Conservation (phyloP, 2,329 filamentous ascomycete genomes). For the Esteya vermicola region DNA sequence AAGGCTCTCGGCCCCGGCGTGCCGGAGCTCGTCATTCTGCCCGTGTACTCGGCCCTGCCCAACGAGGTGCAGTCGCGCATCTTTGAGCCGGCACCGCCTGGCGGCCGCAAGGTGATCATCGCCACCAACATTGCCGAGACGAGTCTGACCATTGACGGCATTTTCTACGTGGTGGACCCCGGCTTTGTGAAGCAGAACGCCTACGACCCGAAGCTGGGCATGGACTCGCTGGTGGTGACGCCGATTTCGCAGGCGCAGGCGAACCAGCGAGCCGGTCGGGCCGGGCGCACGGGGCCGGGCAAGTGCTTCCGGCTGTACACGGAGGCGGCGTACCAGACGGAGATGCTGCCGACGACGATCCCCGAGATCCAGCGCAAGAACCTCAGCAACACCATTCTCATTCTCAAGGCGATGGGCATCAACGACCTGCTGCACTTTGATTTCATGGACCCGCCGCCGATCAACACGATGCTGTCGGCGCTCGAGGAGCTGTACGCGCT, state of each 20-base stretch:
- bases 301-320: slow-evolving; percentile 96
- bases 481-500: slow-evolving; percentile 90
- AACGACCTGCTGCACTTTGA: slow-evolving; percentile 95
- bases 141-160: slow-evolving; percentile 92
- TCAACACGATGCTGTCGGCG: slow-evolving; percentile 94
- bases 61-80: slow-evolving; percentile 89
- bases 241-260: slow-evolving; percentile 96
- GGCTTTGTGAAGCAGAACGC: slow-evolving; percentile 97
- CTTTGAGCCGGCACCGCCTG: slow-evolving; percentile 81
- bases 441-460: slow-evolving; percentile 97
- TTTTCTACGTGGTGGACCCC: slow-evolving; percentile 93
- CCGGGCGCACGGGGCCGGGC: slow-evolving; percentile 85
- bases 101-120: slow-evolving; percentile 85
- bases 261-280: slow-evolving; percentile 83
- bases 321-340: slow-evolving; percentile 85
- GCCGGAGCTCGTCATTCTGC: slow-evolving; percentile 81
- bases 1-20: slow-evolving; percentile 84
- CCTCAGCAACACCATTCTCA: slow-evolving; percentile 79
- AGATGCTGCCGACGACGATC: slow-evolving; percentile 93
- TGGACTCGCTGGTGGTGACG: slow-evolving; percentile 92
- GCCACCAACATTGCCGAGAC: slow-evolving; percentile 98
- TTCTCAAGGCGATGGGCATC: slow-evolving; percentile 98
- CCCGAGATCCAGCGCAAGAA: slow-evolving; percentile 96
- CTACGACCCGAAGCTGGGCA: slow-evolving; percentile 92
- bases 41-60: slow-evolving; percentile 89